Conservation (phyloP, 164 flowering plant species). For the Protea cynaroides region DNA sequence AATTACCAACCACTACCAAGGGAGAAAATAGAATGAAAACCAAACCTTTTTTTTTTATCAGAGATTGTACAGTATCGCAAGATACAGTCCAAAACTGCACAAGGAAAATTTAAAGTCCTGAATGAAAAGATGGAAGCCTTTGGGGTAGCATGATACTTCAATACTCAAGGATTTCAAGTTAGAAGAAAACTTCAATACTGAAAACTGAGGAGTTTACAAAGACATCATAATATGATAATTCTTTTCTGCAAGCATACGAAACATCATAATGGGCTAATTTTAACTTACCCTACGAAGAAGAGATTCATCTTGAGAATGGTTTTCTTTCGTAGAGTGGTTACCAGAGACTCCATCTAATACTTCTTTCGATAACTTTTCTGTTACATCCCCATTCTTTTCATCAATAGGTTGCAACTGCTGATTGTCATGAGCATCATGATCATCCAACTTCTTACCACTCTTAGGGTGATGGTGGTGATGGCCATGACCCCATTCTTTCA, state of each 20-base stretch:
- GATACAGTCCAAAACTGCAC: too few relatives aligned
- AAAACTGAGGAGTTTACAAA: background rate
- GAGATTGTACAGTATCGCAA: too few relatives aligned
- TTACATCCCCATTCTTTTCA: constrained; percentile 17
- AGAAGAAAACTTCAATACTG: background rate
- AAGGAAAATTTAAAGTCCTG: background rate
- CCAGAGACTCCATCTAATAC: constrained; percentile 23
- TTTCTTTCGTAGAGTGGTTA: constrained; percentile 24
- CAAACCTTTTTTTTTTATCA: too few relatives aligned
- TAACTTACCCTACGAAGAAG: constrained; percentile 52
- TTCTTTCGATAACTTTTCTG: constrained; percentile 20
- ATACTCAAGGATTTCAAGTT: background rate
- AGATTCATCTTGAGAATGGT: constrained; percentile 18
- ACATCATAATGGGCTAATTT: background rate
- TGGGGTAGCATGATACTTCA: background rate
- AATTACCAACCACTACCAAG: too few relatives aligned
- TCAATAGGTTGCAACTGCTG: constrained; percentile 15
- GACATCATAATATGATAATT: background rate
- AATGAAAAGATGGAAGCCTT: background rate
- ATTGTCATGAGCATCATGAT: constrained; percentile 26
- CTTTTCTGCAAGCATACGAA: background rate
- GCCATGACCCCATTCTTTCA: constrained; percentile 40
- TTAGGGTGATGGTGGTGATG: constrained; percentile 76
- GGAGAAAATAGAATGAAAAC: too few relatives aligned
- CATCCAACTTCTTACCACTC: constrained; percentile 39